Percentiles rank a stretch among this genome's conserved stretches.
Evolutionary conservation across 306 rosid species (phyloP).

Genomic region (Corylus avellana): DNA sequence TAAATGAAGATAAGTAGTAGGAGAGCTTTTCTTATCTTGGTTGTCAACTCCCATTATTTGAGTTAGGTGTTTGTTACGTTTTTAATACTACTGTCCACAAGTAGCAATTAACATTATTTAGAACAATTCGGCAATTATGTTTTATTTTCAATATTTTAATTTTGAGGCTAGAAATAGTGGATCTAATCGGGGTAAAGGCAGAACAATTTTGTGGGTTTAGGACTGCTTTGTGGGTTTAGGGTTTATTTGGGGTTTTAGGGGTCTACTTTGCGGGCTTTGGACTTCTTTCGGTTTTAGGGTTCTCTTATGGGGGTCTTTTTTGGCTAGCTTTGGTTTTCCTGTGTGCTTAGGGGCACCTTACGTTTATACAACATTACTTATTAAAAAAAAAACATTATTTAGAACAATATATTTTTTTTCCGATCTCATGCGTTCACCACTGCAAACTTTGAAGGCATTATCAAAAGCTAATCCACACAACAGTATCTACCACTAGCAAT

Average conservation of each 20-base stretch:
- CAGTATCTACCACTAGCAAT: constrained; percentile 16
- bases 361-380: no score
- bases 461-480: constrained; percentile 14
- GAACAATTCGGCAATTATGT: not conserved
- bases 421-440: not conserved
- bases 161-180: no score
- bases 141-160: no score
- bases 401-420: not conserved
- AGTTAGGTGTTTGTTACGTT: not conserved
- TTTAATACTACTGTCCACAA: not conserved
- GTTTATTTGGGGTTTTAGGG: no score
- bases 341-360: no score
- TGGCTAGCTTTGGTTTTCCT: no score
- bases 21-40: not conserved
- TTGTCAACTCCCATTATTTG: not conserved
- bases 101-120: not conserved
- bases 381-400: not conserved
- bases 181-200: no score
- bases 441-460: constrained; percentile 13
- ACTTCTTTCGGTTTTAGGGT: no score
- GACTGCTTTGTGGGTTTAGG: no score
- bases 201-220: no score
- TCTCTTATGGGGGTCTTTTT: no score
- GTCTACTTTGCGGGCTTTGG: no score
- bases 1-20: not conserved